phyloP scores from a whole-genome alignment of 345 rosid species.

The Gossypium australe region DNA sequence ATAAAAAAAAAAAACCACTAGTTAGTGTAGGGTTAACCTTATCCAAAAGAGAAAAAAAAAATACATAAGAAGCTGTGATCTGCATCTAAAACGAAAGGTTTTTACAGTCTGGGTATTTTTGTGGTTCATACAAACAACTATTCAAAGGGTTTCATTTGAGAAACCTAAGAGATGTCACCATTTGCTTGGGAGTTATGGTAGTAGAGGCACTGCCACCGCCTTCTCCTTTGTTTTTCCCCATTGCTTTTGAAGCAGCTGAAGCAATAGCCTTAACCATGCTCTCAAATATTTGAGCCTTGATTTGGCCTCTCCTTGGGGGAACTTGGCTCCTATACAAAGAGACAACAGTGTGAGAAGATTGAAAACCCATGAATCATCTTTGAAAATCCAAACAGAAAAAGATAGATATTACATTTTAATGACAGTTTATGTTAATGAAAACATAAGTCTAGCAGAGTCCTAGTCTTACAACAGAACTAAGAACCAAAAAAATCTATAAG shows the following conservation, averaged over 20 bases:
- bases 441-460: too few species aligned
- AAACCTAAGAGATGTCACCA: conserved; percentile 6
- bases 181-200: conserved; percentile 17
- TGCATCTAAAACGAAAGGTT: conserved; percentile 14
- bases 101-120: neutral
- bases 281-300: conserved; percentile 23
- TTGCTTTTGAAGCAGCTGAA: conserved; percentile 3
- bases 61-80: conserved; percentile 14
- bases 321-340: neutral
- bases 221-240: neutral
- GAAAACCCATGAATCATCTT: too few species aligned
- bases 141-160: too few species aligned
- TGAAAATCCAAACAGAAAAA: too few species aligned
- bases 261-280: conserved; percentile 9
- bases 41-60: neutral
- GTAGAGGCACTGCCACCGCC: conserved; percentile 10
- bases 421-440: too few species aligned
- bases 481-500: too few species aligned
- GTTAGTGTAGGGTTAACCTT: conserved; percentile 4
- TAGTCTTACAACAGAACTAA: too few species aligned
- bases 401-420: too few species aligned
- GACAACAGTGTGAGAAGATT: too few species aligned
- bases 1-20: neutral
- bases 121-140: too few species aligned
- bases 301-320: conserved; percentile 22